Conservation (phyloP, 495 filamentous ascomycete species). For the Aspergillus bridgeri region DNA sequence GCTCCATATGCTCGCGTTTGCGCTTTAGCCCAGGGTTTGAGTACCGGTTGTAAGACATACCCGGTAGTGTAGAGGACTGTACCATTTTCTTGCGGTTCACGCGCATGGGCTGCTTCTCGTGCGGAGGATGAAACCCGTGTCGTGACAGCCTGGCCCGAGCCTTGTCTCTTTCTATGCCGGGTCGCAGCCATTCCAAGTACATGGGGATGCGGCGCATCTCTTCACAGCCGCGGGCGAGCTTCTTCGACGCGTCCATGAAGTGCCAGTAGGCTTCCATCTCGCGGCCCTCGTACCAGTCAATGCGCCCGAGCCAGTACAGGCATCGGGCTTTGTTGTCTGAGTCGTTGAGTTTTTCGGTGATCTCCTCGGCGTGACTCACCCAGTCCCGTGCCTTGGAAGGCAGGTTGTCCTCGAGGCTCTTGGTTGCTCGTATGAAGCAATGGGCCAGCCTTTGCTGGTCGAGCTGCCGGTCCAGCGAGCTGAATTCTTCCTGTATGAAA, state of each 20-base stretch:
- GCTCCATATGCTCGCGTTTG: neutral
- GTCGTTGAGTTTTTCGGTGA: neutral
- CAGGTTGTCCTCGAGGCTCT: neutral
- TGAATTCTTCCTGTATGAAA: neutral
- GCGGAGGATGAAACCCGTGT: neutral
- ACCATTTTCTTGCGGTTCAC: neutral
- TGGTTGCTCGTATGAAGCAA: neutral
- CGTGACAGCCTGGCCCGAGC: neutral
- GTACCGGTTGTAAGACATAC: neutral
- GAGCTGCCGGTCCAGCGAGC: neutral
- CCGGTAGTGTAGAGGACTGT: no score
- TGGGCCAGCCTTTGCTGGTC: neutral
- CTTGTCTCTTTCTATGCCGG: neutral
- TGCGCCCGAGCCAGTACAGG: constrained; percentile 19
- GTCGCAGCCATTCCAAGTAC: neutral
- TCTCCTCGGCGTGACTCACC: neutral
- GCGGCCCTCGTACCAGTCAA: constrained; percentile 13
- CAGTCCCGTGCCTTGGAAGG: neutral
- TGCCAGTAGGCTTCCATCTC: constrained; percentile 6
- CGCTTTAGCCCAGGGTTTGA: neutral
- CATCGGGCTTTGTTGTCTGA: constrained; percentile 9
- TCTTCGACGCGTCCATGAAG: constrained; percentile 1
- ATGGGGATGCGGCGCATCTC: neutral
- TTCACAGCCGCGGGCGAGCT: neutral
- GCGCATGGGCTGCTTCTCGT: neutral